Evolutionary conservation across 352 stramenopile species (phyloP), one percentile per base, ranked within the genome.

Genomic region (Globisporangium perplexum): DNA sequence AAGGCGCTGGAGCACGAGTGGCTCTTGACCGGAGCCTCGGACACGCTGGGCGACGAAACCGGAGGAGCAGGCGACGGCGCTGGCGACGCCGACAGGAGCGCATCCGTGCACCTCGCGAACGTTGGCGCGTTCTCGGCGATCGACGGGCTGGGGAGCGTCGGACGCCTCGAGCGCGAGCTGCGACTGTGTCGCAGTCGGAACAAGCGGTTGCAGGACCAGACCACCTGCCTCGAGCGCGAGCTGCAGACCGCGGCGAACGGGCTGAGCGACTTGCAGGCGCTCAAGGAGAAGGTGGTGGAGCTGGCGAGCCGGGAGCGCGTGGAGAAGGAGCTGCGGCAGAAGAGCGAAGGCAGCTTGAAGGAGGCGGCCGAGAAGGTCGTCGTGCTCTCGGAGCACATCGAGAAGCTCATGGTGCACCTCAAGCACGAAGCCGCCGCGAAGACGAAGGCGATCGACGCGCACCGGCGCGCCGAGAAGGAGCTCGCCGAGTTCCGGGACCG

Each of bases 351-450:
- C 28, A 74, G 78, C 18, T 71, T 78, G 30, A 84, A 81, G 33
- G 72, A 88, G 31, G 60, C 79, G 4, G 76, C 74, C 6, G 85
- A 96, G 33, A 96, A 97, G 69, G 83, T 98, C 30, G 72, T 86
- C 11, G 88, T 79, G 46, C 66, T 98, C n/a, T 92, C 84, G 28
- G 90, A 98, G 55, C 95, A 98, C 62, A 97, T 98, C 23, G 93
- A 98, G 62, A 98, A 98, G 69, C 72, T 98, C 23, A 98, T 98
- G 92, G 72, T 98, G 8, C 95, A 98, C 60, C 59, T 98, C 11
- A 98, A 98, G 68, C 92, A 98, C 65, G 93, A 98, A 62, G 93
- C 88, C 10, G 90, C 90, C 4, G 78, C 83, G n/a, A 98, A 98
- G 65, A 86, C 88, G 3, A 84, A 85, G 24, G 82, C 83, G 7